These are phyloP conservation scores for Lyophyllum shimeji DNA, from an alignment of 768 basidiomycete genomes.

Conservation along the genomic window DNA sequence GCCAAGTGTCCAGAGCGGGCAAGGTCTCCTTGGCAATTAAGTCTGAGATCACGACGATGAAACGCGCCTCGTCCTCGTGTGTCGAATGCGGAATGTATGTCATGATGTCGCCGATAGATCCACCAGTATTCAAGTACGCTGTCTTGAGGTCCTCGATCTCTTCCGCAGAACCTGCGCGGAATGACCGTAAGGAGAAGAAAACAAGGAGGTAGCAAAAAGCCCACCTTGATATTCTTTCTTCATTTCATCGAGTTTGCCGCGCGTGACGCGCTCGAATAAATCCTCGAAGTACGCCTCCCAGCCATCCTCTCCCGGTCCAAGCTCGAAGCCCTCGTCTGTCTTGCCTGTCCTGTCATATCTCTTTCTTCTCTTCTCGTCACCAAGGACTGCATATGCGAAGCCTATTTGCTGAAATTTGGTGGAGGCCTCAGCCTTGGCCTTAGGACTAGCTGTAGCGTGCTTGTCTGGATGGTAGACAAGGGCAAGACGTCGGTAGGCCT, in stretches of 20 bases:
- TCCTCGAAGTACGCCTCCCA: slow-evolving; percentile 97
- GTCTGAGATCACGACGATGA: slow-evolving; percentile 65
- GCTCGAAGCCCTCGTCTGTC: slow-evolving; percentile 76
- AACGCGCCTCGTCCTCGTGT: slow-evolving; percentile 81
- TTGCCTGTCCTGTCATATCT: slow-evolving; percentile 85
- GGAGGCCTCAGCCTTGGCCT: slow-evolving; percentile 65
- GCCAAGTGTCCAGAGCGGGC: slow-evolving; percentile 60
- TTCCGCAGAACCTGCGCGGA: slow-evolving; percentile 71
- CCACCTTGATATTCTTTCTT: slow-evolving; percentile 92
- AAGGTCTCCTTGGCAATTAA: slow-evolving; percentile 67
- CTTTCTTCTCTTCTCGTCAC: slow-evolving; percentile 71
- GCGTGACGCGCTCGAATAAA: slow-evolving; percentile 84
- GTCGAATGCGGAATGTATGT: slow-evolving; percentile 84
- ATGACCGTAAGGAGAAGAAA: slow-evolving; percentile 1
- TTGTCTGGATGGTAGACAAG: slow-evolving; percentile 91
- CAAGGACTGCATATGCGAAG: slow-evolving; percentile 88
- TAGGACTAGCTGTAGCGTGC: slow-evolving; percentile 59
- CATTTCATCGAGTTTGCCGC: slow-evolving; percentile 86
- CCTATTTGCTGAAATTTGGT: slow-evolving; percentile 89
- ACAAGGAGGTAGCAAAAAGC: slow-evolving; percentile 7
- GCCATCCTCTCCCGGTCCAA: slow-evolving; percentile 74
- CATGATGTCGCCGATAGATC: slow-evolving; percentile 82
- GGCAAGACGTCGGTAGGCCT: slow-evolving; percentile 82
- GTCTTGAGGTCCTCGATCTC: slow-evolving; percentile 77
- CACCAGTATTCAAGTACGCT: slow-evolving; percentile 71